Base-by-base conservation (phyloP, 1,139 yeast species). In the Sugiyamaella castrensis region DNA sequence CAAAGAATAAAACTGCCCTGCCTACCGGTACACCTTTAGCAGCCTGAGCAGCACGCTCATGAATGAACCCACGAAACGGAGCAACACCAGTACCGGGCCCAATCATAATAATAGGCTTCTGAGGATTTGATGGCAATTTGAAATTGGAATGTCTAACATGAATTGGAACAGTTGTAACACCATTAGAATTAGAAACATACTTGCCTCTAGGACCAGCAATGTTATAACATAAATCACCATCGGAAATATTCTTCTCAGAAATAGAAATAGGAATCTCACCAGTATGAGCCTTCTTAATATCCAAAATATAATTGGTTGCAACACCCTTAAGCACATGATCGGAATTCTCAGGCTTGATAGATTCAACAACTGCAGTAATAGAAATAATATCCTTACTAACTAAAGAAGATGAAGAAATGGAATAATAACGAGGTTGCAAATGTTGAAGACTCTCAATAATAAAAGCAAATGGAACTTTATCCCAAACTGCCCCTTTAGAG, bases 31-130 rank as follows among this genome's bases (percentile, higher is more conserved):
- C 69, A 36, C 81, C 81, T 49, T 75, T 75, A 47, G 74, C 73
- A 33, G 76, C 74, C 59, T 74, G 77, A 50, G 75, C 71, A 43
- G 79, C 84, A 62, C 94, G 83, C 68, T 89, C 97, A 69, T 95
- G 82, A 37, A 92, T 70, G 58, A 92, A 89, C 2, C 95, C 97
- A 70, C 98, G 84, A 73, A 92, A 85, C 53, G 98, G 98, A 9
- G 98, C 98, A 50, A 92, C 92, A 66, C 98, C 98, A 7, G 98
- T 92, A 57, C 98, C 98, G 43, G 98, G 98, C 34, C 98, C 98
- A 65, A 92, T 78, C 84, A 91, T 81, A 60, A 92, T 87, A 32
- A 92, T 78, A 8, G 98, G 97, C 40, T 84, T 81, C 12, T 79
- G 69, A 29, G 95, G 84, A 64, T 87, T 87, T 12, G 89, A 75